Evolutionary conservation across 495 filamentous ascomycete genomes (phyloP).

Genomic region (Lichenothelia convexa): DNA sequence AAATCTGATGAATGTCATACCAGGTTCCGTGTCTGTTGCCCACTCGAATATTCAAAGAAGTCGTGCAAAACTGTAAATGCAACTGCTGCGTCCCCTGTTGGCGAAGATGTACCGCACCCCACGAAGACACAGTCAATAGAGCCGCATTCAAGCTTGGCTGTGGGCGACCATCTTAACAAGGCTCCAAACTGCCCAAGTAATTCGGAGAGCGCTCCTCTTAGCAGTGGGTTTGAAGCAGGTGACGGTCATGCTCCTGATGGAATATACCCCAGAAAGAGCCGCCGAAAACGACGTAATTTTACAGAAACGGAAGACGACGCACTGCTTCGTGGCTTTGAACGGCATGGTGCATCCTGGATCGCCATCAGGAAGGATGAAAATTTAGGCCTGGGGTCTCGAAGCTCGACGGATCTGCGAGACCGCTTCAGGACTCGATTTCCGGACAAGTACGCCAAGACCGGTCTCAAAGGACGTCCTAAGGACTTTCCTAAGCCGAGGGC

Average conservation of each 20-base stretch:
- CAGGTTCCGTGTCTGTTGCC: slow-evolving; percentile 60
- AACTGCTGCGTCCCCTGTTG: slow-evolving; percentile 2
- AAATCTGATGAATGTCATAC: no score
- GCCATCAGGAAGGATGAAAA: slow-evolving; percentile 54
- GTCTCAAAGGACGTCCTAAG: slow-evolving; percentile 9
- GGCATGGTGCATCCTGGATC: slow-evolving; percentile 66
- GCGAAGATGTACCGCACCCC: slow-evolving; percentile 11
- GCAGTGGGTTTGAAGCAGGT: slow-evolving; percentile 4
- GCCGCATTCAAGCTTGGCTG: not conserved
- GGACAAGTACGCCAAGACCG: slow-evolving; percentile 42
- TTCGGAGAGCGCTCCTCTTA: slow-evolving; percentile 1
- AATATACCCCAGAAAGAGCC: slow-evolving; percentile 34
- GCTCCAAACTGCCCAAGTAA: not conserved
- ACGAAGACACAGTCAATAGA: not conserved
- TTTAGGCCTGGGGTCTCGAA: slow-evolving; percentile 45
- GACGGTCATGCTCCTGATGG: slow-evolving; percentile 12
- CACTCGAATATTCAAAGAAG: slow-evolving; percentile 21
- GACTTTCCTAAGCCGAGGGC: slow-evolving; percentile 7
- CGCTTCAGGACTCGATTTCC: slow-evolving; percentile 67
- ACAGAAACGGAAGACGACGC: slow-evolving; percentile 58
- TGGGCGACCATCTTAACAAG: not conserved
- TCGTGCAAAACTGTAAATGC: slow-evolving; percentile 1
- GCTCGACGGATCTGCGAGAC: slow-evolving; percentile 66
- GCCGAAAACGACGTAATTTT: slow-evolving; percentile 39
- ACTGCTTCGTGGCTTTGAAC: slow-evolving; percentile 53